phyloP scores from a whole-genome alignment of 1,139 yeast species.

The Ashbya aceris region DNA sequence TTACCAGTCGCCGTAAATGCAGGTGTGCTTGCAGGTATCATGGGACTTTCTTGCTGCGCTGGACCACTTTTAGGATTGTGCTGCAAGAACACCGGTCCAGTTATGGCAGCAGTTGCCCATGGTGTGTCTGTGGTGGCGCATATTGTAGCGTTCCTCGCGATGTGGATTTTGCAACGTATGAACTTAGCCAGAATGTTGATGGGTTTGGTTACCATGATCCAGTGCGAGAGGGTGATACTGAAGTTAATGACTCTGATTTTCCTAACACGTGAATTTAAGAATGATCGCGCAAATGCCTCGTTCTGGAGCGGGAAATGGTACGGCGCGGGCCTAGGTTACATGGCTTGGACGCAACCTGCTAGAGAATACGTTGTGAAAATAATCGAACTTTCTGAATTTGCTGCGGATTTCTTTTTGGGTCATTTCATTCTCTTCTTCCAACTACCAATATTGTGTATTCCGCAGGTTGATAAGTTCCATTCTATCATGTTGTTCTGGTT shows the following conservation, averaged over 20 bases:
- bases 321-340: constrained; percentile 87
- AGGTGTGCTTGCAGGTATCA: constrained; percentile 69
- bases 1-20: constrained; percentile 88
- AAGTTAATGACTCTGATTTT: constrained; percentile 70
- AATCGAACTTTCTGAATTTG: constrained; percentile 90
- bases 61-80: constrained; percentile 93
- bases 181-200: constrained; percentile 76
- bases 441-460: constrained; percentile 77
- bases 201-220: constrained; percentile 78
- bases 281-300: constrained; percentile 92
- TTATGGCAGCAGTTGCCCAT: constrained; percentile 94
- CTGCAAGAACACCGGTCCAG: constrained; percentile 97
- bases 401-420: constrained; percentile 92
- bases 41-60: constrained; percentile 87
- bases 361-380: constrained; percentile 94
- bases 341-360: constrained; percentile 92
- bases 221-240: constrained; percentile 81
- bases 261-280: constrained; percentile 95
- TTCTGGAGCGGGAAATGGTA: constrained; percentile 99
- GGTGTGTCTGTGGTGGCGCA: constrained; percentile 86
- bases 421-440: constrained; percentile 82
- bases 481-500: constrained; percentile 98
- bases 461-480: constrained; percentile 95
- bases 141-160: constrained; percentile 76
- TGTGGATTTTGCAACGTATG: constrained; percentile 98